phyloP scores from a whole-genome alignment of 2,329 filamentous ascomycete species.

The Fusarium fracticaudum region DNA sequence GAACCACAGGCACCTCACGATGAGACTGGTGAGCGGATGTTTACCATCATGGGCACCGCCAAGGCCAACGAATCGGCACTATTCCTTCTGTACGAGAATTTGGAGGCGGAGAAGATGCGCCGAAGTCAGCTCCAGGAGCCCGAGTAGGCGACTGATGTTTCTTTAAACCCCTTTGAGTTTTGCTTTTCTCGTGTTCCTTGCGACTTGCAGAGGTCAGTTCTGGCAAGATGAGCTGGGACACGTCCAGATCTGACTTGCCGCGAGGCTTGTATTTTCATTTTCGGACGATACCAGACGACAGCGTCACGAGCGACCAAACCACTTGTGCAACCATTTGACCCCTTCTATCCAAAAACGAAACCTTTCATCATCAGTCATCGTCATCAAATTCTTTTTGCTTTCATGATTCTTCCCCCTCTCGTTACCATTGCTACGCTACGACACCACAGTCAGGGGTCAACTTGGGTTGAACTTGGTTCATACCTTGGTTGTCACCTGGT shows the following conservation, averaged over 20 bases:
- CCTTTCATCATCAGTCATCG: conserved; percentile 31
- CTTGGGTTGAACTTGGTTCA: conserved; percentile 6
- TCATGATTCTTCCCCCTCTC: conserved; percentile 39
- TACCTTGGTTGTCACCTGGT: conserved; percentile 18
- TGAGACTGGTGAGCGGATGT: conserved; percentile 98
- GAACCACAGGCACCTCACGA: conserved; percentile 81
- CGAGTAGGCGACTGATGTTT: conserved; percentile 54
- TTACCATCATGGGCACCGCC: conserved; percentile 97
- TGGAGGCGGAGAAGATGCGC: conserved; percentile 99
- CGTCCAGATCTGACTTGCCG: conserved; percentile 71
- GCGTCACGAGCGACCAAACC: conserved; percentile 51
- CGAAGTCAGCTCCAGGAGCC: conserved; percentile 78
- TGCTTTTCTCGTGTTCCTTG: conserved; percentile 43
- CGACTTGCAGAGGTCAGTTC: conserved; percentile 54
- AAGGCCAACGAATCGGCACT: conserved; percentile 95
- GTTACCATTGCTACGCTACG: conserved; percentile 29
- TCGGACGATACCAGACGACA: conserved; percentile 56
- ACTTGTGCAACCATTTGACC: conserved; percentile 10
- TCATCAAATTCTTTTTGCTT: conserved; percentile 38
- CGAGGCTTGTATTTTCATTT: conserved; percentile 64
- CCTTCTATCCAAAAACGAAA: conserved; percentile 31
- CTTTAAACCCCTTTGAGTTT: conserved; percentile 36
- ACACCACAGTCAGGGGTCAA: conserved; percentile 12
- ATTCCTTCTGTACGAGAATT: conserved; percentile 97
- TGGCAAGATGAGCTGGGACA: conserved; percentile 59